These are phyloP conservation scores for Cystobasidium tubakii DNA, from an alignment of 768 basidiomycete species.

Conservation along the genomic window DNA sequence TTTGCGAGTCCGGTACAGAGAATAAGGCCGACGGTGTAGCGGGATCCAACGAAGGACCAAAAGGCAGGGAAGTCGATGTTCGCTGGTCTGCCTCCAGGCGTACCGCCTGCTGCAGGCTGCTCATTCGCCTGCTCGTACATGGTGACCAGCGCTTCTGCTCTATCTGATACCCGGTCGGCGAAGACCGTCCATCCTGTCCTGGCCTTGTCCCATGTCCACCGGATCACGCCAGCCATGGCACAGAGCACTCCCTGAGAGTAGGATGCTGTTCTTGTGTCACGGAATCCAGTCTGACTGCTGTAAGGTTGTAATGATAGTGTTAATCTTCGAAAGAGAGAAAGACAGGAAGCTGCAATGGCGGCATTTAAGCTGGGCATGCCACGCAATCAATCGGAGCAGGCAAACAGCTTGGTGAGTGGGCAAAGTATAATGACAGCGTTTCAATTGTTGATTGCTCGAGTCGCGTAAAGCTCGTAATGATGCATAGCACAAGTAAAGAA, in stretches of 20 bases:
- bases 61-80: slow-evolving; percentile 18
- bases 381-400: too few relatives aligned
- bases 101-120: not conserved
- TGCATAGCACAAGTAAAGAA: too few relatives aligned
- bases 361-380: too few relatives aligned
- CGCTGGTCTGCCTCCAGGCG: not conserved
- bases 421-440: too few relatives aligned
- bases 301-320: too few relatives aligned
- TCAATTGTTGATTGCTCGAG: too few relatives aligned
- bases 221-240: not conserved
- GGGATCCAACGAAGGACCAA: slow-evolving; percentile 16
- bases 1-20: slow-evolving; percentile 20
- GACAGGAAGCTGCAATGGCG: too few relatives aligned
- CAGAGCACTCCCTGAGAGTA: not conserved
- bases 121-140: not conserved
- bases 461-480: too few relatives aligned
- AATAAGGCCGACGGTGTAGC: slow-evolving; percentile 23
- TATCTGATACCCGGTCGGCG: not conserved
- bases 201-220: slow-evolving; percentile 5
- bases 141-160: slow-evolving; percentile 1
- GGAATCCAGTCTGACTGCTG: not conserved
- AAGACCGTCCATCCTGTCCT: not conserved
- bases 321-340: too few relatives aligned
- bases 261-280: not conserved
- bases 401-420: too few relatives aligned